Conservation (phyloP, 2,329 filamentous ascomycete species). For the Colletotrichum lindemuthianum region DNA sequence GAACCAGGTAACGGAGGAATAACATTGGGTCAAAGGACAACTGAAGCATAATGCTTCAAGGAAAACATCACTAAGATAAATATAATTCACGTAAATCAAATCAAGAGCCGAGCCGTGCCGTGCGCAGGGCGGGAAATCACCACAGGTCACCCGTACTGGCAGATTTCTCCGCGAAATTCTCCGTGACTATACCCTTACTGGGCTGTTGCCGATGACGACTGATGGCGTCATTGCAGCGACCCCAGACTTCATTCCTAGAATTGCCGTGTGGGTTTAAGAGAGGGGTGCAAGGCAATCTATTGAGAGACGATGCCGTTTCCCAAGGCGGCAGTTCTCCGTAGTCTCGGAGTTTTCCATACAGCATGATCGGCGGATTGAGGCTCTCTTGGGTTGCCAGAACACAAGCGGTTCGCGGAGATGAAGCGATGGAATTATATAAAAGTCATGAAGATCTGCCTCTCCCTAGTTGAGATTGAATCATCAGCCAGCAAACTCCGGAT, state of each 20-base stretch:
- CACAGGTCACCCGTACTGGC: neutral
- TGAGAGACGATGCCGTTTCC: constrained; percentile 4
- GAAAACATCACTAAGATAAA: neutral
- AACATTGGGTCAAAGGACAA: no score
- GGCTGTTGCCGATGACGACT: constrained; percentile 32
- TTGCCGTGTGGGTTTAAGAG: neutral
- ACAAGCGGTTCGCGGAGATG: neutral
- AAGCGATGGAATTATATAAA: neutral
- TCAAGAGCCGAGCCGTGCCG: constrained; percentile 6
- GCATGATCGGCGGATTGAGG: constrained; percentile 19
- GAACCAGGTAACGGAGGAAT: no score
- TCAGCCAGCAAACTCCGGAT: neutral
- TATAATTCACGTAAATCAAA: neutral
- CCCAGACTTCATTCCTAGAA: constrained; percentile 22
- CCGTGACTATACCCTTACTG: constrained; percentile 28
- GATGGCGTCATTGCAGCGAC: constrained; percentile 24
- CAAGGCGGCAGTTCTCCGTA: constrained; percentile 16
- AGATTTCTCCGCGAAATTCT: constrained; percentile 34
- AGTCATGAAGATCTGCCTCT: no score
- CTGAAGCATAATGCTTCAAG: no score
- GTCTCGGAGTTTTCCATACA: constrained; percentile 1
- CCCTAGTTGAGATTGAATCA: neutral
- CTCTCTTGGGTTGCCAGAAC: neutral
- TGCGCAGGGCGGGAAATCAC: constrained; percentile 19
- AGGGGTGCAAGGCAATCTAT: constrained; percentile 8